Conservation (phyloP, 495 filamentous ascomycete genomes). For the Articulospora tetracladia region DNA sequence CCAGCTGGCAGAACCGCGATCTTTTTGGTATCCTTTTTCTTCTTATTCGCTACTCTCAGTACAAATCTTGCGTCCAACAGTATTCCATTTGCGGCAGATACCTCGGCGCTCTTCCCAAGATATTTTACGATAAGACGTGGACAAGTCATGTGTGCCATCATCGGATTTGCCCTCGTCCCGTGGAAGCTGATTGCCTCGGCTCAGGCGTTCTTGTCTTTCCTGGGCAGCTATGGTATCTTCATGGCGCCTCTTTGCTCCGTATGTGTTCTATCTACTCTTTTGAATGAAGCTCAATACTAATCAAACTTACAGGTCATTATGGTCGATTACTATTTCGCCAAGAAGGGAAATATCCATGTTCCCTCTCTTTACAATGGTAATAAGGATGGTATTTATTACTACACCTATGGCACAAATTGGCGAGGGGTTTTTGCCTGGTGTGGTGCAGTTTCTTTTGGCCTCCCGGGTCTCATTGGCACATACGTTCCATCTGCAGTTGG, state of each 20-base stretch:
- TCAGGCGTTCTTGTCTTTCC: neutral
- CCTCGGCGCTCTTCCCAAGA: neutral
- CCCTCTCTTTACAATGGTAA: too few relatives aligned
- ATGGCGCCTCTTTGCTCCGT: neutral
- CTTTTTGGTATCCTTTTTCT: neutral
- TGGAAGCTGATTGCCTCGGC: neutral
- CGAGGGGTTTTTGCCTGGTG: slow-evolving; percentile 30
- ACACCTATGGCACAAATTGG: slow-evolving; percentile 34
- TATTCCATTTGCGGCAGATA: neutral
- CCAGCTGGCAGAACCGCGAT: too few relatives aligned
- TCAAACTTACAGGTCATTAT: neutral
- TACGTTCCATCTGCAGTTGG: too few relatives aligned
- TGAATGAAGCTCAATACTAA: neutral
- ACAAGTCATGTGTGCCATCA: neutral
- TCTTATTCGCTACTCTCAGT: neutral
- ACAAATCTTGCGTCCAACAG: neutral
- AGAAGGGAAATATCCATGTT: too few relatives aligned
- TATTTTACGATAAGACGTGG: neutral
- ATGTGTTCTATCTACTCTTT: neutral
- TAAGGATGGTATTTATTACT: slow-evolving; percentile 28
- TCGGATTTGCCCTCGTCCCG: neutral
- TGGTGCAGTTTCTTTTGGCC: too few relatives aligned
- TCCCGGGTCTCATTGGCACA: too few relatives aligned
- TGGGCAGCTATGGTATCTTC: neutral
- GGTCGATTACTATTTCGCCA: neutral